Evolutionary conservation across 2,329 filamentous ascomycete species (phyloP).

Genomic region (Gremmenia infestans): DNA sequence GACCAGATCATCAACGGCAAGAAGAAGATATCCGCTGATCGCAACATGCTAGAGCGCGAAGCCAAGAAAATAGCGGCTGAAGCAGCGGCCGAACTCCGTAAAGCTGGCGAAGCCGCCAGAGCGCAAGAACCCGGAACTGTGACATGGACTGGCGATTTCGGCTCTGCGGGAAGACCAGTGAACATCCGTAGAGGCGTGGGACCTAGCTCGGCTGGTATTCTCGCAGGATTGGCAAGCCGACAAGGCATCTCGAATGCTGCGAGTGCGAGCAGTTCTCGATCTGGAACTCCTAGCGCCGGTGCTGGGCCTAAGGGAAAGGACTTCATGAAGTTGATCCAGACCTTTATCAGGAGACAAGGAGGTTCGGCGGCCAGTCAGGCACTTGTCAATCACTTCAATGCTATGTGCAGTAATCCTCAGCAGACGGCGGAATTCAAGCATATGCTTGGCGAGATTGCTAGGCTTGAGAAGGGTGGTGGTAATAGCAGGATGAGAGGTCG

Average conservation of each 20-base stretch:
- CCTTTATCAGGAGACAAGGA: slow-evolving; percentile 73
- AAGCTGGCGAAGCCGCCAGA: slow-evolving; percentile 67
- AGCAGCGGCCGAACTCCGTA: slow-evolving; percentile 71
- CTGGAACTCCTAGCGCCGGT: slow-evolving; percentile 39
- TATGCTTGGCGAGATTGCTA: slow-evolving; percentile 72
- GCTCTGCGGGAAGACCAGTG: slow-evolving; percentile 66
- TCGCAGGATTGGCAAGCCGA: slow-evolving; percentile 53
- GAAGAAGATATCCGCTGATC: slow-evolving; percentile 66
- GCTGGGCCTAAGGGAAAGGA: slow-evolving; percentile 48
- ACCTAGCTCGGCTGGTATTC: slow-evolving; percentile 49
- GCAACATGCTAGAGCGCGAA: slow-evolving; percentile 73
- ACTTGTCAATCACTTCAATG: slow-evolving; percentile 85
- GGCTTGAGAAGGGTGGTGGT: slow-evolving; percentile 44
- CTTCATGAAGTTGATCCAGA: slow-evolving; percentile 67
- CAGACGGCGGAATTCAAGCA: slow-evolving; percentile 76
- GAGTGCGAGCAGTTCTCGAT: slow-evolving; percentile 42
- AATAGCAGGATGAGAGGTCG: slow-evolving; percentile 28
- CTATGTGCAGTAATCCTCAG: slow-evolving; percentile 63
- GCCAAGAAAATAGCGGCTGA: slow-evolving; percentile 73
- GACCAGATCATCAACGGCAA: slow-evolving; percentile 83
- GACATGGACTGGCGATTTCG: slow-evolving; percentile 88
- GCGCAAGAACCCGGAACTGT: slow-evolving; percentile 75
- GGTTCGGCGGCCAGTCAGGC: slow-evolving; percentile 78
- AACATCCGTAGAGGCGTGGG: slow-evolving; percentile 42
- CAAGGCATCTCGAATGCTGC: slow-evolving; percentile 38